phyloP scores from a whole-genome alignment of 345 rosid genomes.

The Gossypium australe region DNA sequence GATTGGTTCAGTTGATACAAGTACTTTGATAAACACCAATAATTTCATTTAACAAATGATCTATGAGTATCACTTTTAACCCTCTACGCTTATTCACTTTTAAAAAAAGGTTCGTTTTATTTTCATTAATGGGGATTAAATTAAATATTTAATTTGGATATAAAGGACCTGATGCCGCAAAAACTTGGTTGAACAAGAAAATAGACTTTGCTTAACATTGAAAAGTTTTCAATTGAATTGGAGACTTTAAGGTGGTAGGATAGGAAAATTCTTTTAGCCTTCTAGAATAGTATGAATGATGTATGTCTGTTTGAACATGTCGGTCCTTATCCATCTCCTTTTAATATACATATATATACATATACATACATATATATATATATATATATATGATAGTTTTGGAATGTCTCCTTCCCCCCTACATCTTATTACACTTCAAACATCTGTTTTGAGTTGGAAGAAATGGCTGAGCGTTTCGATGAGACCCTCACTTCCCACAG shows the following conservation, averaged over 20 bases:
- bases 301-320: conserved; percentile 15
- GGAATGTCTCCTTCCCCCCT: not conserved
- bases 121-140: no score
- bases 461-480: conserved; percentile 63
- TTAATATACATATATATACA: no score
- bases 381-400: not conserved
- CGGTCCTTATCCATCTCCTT: conserved; percentile 10
- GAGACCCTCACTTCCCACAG: conserved; percentile 51
- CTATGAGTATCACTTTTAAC: no score
- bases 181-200: no score
- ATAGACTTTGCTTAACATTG: not conserved
- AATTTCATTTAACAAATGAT: no score
- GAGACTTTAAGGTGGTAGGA: conserved; percentile 17
- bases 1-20: no score
- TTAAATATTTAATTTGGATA: no score
- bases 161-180: no score
- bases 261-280: conserved; percentile 8
- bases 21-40: no score
- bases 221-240: not conserved
- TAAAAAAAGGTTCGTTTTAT: no score
- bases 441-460: not conserved
- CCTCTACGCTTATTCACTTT: no score
- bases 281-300: conserved; percentile 21
- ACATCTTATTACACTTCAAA: not conserved
- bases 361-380: no score